Evolutionary conservation across 441 rosid species (phyloP).

Genomic region (Erysimum cheiri): DNA sequence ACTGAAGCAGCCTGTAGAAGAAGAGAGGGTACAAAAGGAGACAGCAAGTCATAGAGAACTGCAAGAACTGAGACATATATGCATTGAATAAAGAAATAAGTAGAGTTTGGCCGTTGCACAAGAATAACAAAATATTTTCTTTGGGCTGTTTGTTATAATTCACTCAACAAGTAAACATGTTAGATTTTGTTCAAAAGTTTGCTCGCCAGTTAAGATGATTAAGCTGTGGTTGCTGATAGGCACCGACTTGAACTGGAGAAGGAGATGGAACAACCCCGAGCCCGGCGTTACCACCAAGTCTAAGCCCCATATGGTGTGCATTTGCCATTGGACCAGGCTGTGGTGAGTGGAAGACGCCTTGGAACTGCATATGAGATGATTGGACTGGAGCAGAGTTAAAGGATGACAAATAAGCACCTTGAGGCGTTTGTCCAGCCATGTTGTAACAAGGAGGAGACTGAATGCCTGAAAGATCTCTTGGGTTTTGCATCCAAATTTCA

Average conservation of each 20-base stretch:
- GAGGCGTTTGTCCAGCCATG: slow-evolving; percentile 83
- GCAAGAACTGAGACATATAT: slow-evolving; percentile 32
- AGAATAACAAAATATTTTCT: slow-evolving; percentile 50
- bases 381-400: slow-evolving; percentile 79
- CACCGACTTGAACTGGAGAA: slow-evolving; percentile 75
- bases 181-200: slow-evolving; percentile 69
- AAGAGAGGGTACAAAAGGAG: neutral
- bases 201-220: slow-evolving; percentile 88
- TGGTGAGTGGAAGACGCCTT: slow-evolving; percentile 75
- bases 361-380: slow-evolving; percentile 90
- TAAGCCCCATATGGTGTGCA: slow-evolving; percentile 78
- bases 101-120: slow-evolving; percentile 57
- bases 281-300: slow-evolving; percentile 77
- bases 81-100: slow-evolving; percentile 52
- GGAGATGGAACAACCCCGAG: slow-evolving; percentile 71
- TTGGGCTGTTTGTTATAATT: slow-evolving; percentile 57
- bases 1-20: slow-evolving; percentile 1
- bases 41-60: neutral
- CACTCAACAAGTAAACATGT: slow-evolving; percentile 55
- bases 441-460: slow-evolving; percentile 79
- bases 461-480: slow-evolving; percentile 66
- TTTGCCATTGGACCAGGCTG: slow-evolving; percentile 73
- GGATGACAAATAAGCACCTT: slow-evolving; percentile 80
- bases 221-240: slow-evolving; percentile 90
- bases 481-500: slow-evolving; percentile 90